Base-by-base conservation (phyloP, 805 yeast species). In the Myxozyma mucilagina region DNA sequence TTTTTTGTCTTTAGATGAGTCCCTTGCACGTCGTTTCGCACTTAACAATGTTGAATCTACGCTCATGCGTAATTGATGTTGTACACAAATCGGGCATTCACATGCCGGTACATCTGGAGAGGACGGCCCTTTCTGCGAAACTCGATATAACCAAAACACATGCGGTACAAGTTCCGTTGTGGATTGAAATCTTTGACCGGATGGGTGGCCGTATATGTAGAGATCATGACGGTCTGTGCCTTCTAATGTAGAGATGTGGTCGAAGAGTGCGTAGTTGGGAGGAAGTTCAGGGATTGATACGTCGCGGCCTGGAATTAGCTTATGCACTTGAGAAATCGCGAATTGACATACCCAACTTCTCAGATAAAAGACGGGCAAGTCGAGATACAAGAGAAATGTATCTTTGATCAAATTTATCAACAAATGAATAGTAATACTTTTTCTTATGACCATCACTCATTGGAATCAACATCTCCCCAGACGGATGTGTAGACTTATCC, bases 191-290 rank as follows among this genome's bases (percentile, higher is more conserved):
- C 53, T 50, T 16, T 47, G 48, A 6, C 68, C 68, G 1, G 67
- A 56, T 3, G 68, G 68, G 45, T 65, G 68, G 35, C 68, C 68
- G 43, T 34, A 65, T 11, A 64, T 13, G 44, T 44, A 57, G 6
- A 31, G 29, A 29, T 53, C 60, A n/a, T 48, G 56, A 3, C 54
- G 52, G 11, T 55, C 65, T 29, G 49, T 45, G 29, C 18, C 29
- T 5, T 13, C 11, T 31, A 34, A 3, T 38, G 41, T 13, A 6
- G 51, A 13, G 36, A 36, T 31, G 43, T 53, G 60, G 38, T 48
- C 50, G 38, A 47, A 61, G 2, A 53, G 16, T 3, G 51, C 59
- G 44, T 58, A 61, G 34, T 35, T 48, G 8, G n/a, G 20, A 6
- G 64, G 64, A 6, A 60, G 31, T 6, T 39, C 39, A 16, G 18